Percentiles rank a stretch among this genome's conserved stretches.
Conservation (phyloP, 768 basidiomycete genomes). For the Cyclocybe cylindracea region DNA sequence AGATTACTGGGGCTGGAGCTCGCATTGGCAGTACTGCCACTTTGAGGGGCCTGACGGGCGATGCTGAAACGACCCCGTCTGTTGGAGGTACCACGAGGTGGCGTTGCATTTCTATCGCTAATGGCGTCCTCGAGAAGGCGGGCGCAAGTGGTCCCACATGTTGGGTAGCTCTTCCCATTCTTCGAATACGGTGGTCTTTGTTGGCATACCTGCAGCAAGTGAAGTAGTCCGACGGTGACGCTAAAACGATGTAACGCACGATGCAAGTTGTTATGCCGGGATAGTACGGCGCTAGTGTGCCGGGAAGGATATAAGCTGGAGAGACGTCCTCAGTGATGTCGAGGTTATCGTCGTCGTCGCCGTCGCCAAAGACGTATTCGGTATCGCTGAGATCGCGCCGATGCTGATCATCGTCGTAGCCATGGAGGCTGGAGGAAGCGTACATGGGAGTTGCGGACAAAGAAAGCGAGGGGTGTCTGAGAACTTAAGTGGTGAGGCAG, state of each 20-base stretch:
- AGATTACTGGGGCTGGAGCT: no score
- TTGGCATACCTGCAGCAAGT: constrained; percentile 1
- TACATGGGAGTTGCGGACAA: neutral
- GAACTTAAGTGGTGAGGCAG: no score
- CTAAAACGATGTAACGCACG: neutral
- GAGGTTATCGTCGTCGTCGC: constrained; percentile 3
- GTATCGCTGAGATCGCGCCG: neutral
- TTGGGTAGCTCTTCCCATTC: constrained; percentile 20
- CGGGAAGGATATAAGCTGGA: neutral
- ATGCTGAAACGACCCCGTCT: neutral
- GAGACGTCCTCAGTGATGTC: neutral
- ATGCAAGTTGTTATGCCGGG: constrained; percentile 1
- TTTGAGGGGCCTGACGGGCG: neutral
- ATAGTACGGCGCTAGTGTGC: no score
- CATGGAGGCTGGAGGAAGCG: neutral
- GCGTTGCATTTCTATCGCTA: neutral
- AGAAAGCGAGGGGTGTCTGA: neutral
- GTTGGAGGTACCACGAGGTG: neutral
- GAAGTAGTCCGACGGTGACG: neutral
- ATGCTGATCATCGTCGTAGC: neutral
- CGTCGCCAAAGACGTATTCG: constrained; percentile 10
- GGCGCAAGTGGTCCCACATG: constrained; percentile 23
- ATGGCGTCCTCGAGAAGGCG: constrained; percentile 1
- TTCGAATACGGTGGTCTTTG: constrained; percentile 4
- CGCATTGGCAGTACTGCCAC: no score